Base-by-base conservation (phyloP, 2,329 filamentous ascomycete species). In the Herpotrichia juniperi region DNA sequence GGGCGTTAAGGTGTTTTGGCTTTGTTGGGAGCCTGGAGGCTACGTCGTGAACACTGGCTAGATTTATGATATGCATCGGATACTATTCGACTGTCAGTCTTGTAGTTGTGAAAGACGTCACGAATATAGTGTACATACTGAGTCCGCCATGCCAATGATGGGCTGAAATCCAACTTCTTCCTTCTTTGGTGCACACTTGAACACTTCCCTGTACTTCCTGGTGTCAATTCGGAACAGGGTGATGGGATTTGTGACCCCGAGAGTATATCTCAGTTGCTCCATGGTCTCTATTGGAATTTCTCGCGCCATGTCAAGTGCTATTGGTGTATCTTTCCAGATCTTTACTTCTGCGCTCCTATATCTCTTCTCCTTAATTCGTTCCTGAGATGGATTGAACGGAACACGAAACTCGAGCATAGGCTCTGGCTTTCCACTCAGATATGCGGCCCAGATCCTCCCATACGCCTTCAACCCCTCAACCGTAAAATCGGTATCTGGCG, bases 201-300 rank as follows among this genome's bases (percentile, higher is more conserved):
- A 80, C 2, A 91, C 84, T 55, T 85, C 77, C 22, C 88, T 79
- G 46, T 83, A 74, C 37, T 77, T 77, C 1, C 67, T 72, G 12
- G 84, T 82, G 64, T 90, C 84, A 57, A 89, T 79, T 52, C 88
- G 81, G 74, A 93, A 91, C 22, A 93, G 69, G 7, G 81, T 84
- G 22, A 93, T 75, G 46, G 82, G 82, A 53, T 87, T 85, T 61
- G 82, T 83, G 37, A 88, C 82, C 8, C 88, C 88, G 4, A 92
- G 78, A 51, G 87, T 90, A 48, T 79, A 79, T 57, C 79, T 78
- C 50, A 92, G 75, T 71, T 90, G 87, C 1, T 74, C 72, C 4
- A 89, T 83, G 12, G 88, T 69, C 46, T 89, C 85, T 22, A 71
- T 45, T 14, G 75, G 69, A 30, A 81, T 72, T 46, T 79, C 77